phyloP scores from a whole-genome alignment of 2,329 filamentous ascomycete genomes.

The Ceratocystiopsis sp. region DNA sequence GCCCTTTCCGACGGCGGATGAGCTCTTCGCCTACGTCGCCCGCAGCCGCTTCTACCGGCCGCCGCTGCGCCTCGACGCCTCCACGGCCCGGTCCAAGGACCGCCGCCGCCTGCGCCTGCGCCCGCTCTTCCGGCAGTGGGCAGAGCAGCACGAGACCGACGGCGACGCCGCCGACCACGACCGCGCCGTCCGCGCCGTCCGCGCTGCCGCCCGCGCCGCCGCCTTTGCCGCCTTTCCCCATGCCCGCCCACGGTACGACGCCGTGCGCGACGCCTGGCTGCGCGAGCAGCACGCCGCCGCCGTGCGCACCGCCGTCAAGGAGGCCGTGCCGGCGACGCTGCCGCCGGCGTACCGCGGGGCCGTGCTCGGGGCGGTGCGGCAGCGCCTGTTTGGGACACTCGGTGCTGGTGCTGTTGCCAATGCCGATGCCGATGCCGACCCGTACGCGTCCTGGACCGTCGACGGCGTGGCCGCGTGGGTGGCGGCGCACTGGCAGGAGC shows the following conservation, averaged over 20 bases:
- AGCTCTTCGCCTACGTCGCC: slow-evolving; percentile 45
- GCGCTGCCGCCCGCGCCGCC: slow-evolving; percentile 31
- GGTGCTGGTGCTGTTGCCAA: not conserved
- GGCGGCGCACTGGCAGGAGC: slow-evolving; percentile 17
- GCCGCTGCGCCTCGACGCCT: slow-evolving; percentile 14
- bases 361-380: slow-evolving; percentile 27
- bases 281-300: slow-evolving; percentile 21
- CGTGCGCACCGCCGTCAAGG: slow-evolving; percentile 21
- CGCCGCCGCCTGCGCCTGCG: slow-evolving; percentile 36
- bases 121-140: slow-evolving; percentile 40
- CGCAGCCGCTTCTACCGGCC: slow-evolving; percentile 41
- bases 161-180: not conserved
- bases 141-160: slow-evolving; percentile 14
- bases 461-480: slow-evolving; percentile 27
- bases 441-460: slow-evolving; percentile 18
- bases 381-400: slow-evolving; percentile 4
- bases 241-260: slow-evolving; percentile 25
- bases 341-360: slow-evolving; percentile 17
- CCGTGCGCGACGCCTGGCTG: slow-evolving; percentile 24
- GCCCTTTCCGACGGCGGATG: slow-evolving; percentile 36
- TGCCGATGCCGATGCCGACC: not conserved
- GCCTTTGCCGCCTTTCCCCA: slow-evolving; percentile 34
- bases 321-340: slow-evolving; percentile 11
- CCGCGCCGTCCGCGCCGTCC: slow-evolving; percentile 8
- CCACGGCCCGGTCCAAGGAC: slow-evolving; percentile 30